These are phyloP conservation scores for Solanum virginianum DNA, from an alignment of 257 asterid genomes.

Conservation along the genomic window DNA sequence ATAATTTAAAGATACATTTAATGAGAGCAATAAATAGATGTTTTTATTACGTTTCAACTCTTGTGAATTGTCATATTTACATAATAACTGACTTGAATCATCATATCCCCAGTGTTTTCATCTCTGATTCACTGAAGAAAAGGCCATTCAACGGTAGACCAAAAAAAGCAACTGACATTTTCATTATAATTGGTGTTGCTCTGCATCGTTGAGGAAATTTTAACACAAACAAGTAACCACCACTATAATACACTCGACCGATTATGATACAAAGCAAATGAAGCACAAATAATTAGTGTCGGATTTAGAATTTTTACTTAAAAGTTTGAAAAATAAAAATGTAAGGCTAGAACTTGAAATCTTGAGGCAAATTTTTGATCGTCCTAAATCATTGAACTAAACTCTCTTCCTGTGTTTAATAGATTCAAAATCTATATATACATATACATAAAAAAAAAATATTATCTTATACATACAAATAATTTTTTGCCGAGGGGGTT, in stretches of 20 bases:
- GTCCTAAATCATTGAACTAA: too few relatives aligned
- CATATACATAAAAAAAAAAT: too few relatives aligned
- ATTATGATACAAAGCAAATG: too few relatives aligned
- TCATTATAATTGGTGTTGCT: background rate
- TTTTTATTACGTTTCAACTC: background rate
- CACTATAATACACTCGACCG: background rate
- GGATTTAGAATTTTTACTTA: too few relatives aligned
- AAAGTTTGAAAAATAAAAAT: too few relatives aligned
- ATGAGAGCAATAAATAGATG: background rate
- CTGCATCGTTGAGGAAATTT: background rate
- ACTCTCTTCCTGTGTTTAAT: too few relatives aligned
- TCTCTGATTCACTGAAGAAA: slow-evolving; percentile 16
- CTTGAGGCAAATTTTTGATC: too few relatives aligned
- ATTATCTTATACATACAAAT: too few relatives aligned
- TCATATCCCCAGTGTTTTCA: background rate
- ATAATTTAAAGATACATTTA: background rate
- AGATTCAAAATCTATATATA: too few relatives aligned
- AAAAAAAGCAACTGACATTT: slow-evolving; percentile 11
- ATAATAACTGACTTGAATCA: background rate
- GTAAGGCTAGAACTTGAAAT: too few relatives aligned
- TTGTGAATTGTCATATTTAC: background rate
- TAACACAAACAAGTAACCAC: background rate
- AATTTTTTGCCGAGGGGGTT: too few relatives aligned
- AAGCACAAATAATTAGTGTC: too few relatives aligned
- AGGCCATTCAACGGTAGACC: background rate